Evolutionary conservation across 2,329 filamentous ascomycete genomes (phyloP).

Genomic region (Annulohypoxylon truncatum): DNA sequence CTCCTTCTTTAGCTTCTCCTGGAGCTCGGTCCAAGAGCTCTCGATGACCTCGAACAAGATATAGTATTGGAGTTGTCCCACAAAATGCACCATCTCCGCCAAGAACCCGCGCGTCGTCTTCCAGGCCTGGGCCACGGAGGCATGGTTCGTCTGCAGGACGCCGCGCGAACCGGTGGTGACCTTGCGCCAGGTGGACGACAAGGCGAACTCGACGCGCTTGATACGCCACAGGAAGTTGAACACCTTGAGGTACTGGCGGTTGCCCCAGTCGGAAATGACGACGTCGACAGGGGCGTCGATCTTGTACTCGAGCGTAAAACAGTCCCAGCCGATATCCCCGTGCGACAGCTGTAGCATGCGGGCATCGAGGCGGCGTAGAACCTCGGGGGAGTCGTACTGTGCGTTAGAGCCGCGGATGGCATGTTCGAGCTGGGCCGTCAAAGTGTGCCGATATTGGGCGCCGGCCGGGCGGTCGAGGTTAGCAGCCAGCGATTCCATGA

Average conservation of each 20-base stretch:
- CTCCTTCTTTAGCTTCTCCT: constrained; percentile 83
- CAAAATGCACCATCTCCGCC: constrained; percentile 98
- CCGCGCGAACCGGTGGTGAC: constrained; percentile 95
- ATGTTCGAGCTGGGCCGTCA: constrained; percentile 98
- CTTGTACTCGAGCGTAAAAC: constrained; percentile 98
- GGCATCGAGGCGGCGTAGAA: constrained; percentile 91
- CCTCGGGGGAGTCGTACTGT: constrained; percentile 92
- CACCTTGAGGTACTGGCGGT: constrained; percentile 96
- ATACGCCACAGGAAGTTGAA: constrained; percentile 99
- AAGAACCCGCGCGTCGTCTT: constrained; percentile 88
- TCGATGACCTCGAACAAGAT: constrained; percentile 99
- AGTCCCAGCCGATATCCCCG: constrained; percentile 98
- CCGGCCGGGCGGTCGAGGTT: constrained; percentile 97
- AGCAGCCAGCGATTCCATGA: constrained; percentile 95
- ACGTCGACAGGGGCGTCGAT: constrained; percentile 97
- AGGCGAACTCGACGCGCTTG: constrained; percentile 95
- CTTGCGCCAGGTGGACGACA: constrained; percentile 90
- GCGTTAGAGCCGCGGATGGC: constrained; percentile 97
- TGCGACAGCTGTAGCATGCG: constrained; percentile 97
- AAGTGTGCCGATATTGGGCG: constrained; percentile 93
- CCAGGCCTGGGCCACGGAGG: constrained; percentile 81
- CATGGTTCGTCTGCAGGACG: constrained; percentile 81
- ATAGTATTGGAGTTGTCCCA: constrained; percentile 97
- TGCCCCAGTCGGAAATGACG: constrained; percentile 95
- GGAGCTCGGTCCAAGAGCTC: constrained; percentile 91